These are phyloP conservation scores for Cinnamomum micranthum DNA, from an alignment of 164 flowering plant species.

Conservation along the genomic window DNA sequence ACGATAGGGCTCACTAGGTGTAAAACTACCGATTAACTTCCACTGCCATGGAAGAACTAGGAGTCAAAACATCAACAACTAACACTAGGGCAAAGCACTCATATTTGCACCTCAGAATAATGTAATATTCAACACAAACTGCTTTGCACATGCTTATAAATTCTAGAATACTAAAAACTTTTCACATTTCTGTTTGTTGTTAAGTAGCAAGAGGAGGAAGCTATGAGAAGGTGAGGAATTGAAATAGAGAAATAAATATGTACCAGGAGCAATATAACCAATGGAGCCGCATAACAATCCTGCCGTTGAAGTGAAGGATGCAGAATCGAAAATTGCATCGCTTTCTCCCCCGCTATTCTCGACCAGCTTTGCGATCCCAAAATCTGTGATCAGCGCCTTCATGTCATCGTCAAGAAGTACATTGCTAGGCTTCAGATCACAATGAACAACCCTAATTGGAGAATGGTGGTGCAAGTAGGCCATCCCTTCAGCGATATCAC, in stretches of 20 bases:
- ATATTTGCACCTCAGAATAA: no score
- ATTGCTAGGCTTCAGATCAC: constrained; percentile 90
- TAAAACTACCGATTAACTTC: no score
- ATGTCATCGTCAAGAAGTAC: constrained; percentile 74
- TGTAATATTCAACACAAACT: no score
- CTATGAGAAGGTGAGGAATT: not conserved
- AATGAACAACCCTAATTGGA: constrained; percentile 67
- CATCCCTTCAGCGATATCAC: constrained; percentile 78
- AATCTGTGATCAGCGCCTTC: constrained; percentile 78
- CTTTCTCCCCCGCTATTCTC: constrained; percentile 30
- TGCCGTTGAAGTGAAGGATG: constrained; percentile 52
- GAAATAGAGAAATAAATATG: not conserved
- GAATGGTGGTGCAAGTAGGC: constrained; percentile 84
- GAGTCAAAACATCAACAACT: no score
- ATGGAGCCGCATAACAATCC: constrained; percentile 81
- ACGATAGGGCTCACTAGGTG: no score
- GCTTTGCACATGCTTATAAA: no score
- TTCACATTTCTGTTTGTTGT: no score
- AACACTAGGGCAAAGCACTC: no score
- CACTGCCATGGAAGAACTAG: no score
- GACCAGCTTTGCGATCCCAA: constrained; percentile 71
- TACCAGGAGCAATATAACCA: constrained; percentile 96
- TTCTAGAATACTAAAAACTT: no score
- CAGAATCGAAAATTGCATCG: constrained; percentile 26
- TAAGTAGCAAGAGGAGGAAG: no score